Base-by-base conservation (phyloP, 257 asterid genomes). In the Capsicum chinense region DNA sequence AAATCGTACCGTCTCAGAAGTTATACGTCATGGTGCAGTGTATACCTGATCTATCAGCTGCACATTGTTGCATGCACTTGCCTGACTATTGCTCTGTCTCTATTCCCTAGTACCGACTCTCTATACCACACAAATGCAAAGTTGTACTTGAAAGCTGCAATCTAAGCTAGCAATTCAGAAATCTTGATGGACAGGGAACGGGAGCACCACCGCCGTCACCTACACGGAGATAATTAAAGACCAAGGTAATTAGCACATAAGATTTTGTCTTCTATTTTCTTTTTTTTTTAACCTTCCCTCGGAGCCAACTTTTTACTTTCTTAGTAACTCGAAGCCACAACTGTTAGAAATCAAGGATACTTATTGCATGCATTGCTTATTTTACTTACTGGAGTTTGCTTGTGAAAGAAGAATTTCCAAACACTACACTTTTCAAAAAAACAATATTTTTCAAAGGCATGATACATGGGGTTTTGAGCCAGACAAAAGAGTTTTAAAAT, bases 21-120 rank as follows among this genome's bases (percentile, higher is more conserved):
- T 50, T 74, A 62, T 21, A 74, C 13, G 81, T 47, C 14, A 74
- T 74, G 81, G 62, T 74, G 81, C 81, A 52, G 19, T 74, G 81
- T 21, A 9, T 74, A 74, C 62, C 81, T 50, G 21, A 21, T 74
- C 52, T 74, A 47, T 74, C 81, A 74, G 62, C 21, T 12, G 62
- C 11, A 50, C 21, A 74, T 21, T 74, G 81, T 13, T 19, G 44
- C 4, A 1, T 19, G 44, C 4, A 1, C 42, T 50, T 74, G 80
- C 80, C 62, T 50, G 44, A 2, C 19, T 4, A 4, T 0, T 73
- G 80, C 80, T 33, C 44, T 0, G 9, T 47, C 39, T 47, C 17
- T 3, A 19, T 47, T 73, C 3, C 60, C 35, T 8, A 1, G 7
- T 73, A 48, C 80, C 59, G 44, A 39, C 44, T 39, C 6, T 44